These are phyloP conservation scores for Colletotrichum sp. DNA, from an alignment of 2,329 filamentous ascomycete species.

Conservation along the genomic window DNA sequence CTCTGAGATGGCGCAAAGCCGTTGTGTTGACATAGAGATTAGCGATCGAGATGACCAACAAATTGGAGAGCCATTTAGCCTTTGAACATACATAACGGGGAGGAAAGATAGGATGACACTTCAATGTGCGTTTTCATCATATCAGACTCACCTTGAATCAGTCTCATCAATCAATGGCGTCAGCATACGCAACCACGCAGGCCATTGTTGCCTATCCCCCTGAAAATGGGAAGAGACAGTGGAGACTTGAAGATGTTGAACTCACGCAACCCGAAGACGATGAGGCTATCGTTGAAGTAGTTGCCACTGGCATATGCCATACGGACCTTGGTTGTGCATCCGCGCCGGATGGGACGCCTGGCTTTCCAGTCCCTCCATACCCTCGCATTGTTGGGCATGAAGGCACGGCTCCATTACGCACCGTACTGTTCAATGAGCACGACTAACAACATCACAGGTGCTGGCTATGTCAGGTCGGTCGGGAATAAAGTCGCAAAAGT, in stretches of 20 bases:
- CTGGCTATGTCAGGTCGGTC: not conserved
- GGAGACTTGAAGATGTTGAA: not conserved
- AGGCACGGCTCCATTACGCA: not conserved
- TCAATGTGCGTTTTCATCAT: not conserved
- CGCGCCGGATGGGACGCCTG: not conserved
- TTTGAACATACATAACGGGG: not conserved
- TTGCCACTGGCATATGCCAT: not conserved
- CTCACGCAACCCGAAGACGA: not conserved
- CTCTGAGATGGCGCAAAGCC: not conserved
- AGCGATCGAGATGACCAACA: not conserved
- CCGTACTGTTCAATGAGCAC: not conserved
- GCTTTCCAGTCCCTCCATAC: not conserved
- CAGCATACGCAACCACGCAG: not conserved
- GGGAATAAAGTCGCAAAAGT: not conserved
- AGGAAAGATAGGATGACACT: not conserved
- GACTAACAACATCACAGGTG: not conserved
- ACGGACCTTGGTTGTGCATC: not conserved
- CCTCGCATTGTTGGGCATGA: not conserved
- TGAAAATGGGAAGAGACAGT: not conserved
- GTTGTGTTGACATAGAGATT: not conserved
- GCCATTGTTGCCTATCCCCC: not conserved
- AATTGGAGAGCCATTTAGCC: not conserved
- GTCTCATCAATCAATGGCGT: not conserved
- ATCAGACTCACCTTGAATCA: not conserved
- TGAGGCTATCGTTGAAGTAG: not conserved